phyloP scores from a whole-genome alignment of 805 yeast species.

The Metschnikowia amazonensis region DNA sequence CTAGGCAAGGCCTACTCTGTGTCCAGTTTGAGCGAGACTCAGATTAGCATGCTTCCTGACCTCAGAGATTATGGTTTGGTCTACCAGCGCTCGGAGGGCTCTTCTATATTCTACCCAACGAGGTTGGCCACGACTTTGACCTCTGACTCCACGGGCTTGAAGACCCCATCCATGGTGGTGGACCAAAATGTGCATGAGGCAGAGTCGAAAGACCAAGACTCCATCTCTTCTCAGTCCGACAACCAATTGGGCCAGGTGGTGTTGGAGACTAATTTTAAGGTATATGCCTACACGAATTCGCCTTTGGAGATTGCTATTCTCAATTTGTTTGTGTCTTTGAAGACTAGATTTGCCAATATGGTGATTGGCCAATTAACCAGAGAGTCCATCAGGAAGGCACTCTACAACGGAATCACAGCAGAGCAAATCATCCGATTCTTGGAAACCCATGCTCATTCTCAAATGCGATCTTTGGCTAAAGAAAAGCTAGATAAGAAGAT shows the following conservation, averaged over 20 bases:
- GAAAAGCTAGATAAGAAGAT: constrained; percentile 62
- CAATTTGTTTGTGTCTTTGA: constrained; percentile 80
- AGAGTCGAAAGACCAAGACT: constrained; percentile 20
- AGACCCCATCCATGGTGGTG: constrained; percentile 73
- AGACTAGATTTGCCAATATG: constrained; percentile 83
- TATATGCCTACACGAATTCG: constrained; percentile 90
- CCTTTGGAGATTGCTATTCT: constrained; percentile 93
- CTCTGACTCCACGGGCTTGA: constrained; percentile 69
- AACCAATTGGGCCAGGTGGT: constrained; percentile 64
- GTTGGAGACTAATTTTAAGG: constrained; percentile 88
- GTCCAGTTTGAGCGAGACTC: constrained; percentile 70
- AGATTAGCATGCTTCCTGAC: constrained; percentile 81
- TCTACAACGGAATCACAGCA: constrained; percentile 86
- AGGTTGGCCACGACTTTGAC: constrained; percentile 85
- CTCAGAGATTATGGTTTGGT: constrained; percentile 88
- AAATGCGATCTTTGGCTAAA: constrained; percentile 74
- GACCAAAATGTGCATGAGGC: constrained; percentile 51
- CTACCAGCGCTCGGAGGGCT: constrained; percentile 52
- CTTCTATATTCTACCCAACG: constrained; percentile 80
- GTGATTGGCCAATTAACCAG: constrained; percentile 92
- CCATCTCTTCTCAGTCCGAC: constrained; percentile 18
- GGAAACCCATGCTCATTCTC: constrained; percentile 91
- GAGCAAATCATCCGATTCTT: constrained; percentile 89
- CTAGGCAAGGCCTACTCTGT: constrained; percentile 82
- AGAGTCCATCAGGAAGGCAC: constrained; percentile 83